Evolutionary conservation across 2,329 filamentous ascomycete species (phyloP).

Genomic region (Fusarium pilosicola): DNA sequence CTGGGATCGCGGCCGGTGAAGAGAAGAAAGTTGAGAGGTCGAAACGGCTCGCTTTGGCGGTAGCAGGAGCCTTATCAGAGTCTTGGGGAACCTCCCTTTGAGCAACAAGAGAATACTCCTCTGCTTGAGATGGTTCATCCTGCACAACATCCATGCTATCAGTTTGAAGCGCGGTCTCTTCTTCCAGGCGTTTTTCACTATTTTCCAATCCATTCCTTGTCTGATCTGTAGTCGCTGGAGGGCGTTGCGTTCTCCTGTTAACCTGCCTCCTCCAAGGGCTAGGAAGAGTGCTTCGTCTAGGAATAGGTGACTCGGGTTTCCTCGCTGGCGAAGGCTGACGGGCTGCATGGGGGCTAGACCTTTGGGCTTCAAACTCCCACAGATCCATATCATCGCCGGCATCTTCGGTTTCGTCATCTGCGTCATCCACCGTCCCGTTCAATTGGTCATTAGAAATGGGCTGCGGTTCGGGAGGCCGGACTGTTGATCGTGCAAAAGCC

Average conservation of each 20-base stretch:
- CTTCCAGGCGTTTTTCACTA: neutral
- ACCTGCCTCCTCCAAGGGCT: constrained; percentile 53
- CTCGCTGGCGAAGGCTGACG: constrained; percentile 46
- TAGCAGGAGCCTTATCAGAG: constrained; percentile 29
- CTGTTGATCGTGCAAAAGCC: constrained; percentile 36
- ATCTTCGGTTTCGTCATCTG: constrained; percentile 32
- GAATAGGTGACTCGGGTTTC: constrained; percentile 30
- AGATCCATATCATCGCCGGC: constrained; percentile 61
- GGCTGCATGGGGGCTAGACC: constrained; percentile 52
- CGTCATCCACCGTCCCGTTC: constrained; percentile 31
- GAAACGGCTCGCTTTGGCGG: constrained; percentile 50
- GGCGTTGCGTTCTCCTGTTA: constrained; percentile 35
- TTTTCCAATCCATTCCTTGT: neutral
- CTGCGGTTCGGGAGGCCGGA: neutral
- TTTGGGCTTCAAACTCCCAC: constrained; percentile 67
- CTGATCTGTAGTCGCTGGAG: neutral
- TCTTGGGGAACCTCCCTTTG: constrained; percentile 37
- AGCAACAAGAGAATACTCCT: constrained; percentile 59
- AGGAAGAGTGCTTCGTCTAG: constrained; percentile 45
- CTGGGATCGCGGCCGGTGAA: constrained; percentile 58
- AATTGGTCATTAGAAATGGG: constrained; percentile 14
- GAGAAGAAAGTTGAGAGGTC: constrained; percentile 68
- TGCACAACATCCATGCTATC: constrained; percentile 23
- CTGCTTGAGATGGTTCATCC: constrained; percentile 40
- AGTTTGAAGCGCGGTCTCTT: constrained; percentile 9